These are phyloP conservation scores for Aspergillus fructus DNA, from an alignment of 2,329 filamentous ascomycete species.

Conservation along the genomic window DNA sequence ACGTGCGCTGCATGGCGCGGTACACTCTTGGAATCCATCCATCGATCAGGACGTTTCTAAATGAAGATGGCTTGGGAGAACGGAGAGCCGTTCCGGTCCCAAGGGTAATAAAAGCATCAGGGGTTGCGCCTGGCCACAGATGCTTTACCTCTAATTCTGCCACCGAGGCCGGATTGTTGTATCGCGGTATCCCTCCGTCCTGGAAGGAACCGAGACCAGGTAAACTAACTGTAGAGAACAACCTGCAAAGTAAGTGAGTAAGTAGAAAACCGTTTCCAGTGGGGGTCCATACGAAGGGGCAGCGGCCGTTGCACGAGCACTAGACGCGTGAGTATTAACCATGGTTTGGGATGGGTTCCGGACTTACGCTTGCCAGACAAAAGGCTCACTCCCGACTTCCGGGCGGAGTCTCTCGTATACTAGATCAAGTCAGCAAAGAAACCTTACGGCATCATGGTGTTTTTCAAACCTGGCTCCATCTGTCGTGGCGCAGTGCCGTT, in stretches of 20 bases:
- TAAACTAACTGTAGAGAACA: conserved; percentile 14
- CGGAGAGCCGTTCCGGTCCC: conserved; percentile 6
- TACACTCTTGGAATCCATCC: not conserved
- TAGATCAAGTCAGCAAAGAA: conserved; percentile 3
- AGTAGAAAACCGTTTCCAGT: not conserved
- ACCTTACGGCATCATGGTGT: not conserved
- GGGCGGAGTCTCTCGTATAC: conserved; percentile 8
- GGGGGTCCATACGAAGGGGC: not conserved
- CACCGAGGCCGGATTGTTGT: conserved; percentile 13
- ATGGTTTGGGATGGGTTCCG: not conserved
- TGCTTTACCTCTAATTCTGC: conserved; percentile 11
- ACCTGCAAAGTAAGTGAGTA: not conserved
- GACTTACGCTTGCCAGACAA: conserved; percentile 14
- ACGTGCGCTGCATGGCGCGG: not conserved
- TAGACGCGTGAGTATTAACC: not conserved
- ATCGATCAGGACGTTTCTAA: conserved; percentile 16
- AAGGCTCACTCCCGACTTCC: conserved; percentile 3
- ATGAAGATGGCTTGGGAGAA: conserved; percentile 4
- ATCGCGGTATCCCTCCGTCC: conserved; percentile 15
- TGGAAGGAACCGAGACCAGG: conserved; percentile 15
- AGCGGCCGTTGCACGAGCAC: conserved; percentile 10
- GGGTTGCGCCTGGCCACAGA: conserved; percentile 7
- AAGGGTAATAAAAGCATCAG: conserved; percentile 14
- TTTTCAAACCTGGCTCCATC: not conserved
- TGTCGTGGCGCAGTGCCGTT: conserved; percentile 4